Evolutionary conservation across 352 stramenopile genomes (phyloP).

Genomic region (Pythium grandisporangium): DNA sequence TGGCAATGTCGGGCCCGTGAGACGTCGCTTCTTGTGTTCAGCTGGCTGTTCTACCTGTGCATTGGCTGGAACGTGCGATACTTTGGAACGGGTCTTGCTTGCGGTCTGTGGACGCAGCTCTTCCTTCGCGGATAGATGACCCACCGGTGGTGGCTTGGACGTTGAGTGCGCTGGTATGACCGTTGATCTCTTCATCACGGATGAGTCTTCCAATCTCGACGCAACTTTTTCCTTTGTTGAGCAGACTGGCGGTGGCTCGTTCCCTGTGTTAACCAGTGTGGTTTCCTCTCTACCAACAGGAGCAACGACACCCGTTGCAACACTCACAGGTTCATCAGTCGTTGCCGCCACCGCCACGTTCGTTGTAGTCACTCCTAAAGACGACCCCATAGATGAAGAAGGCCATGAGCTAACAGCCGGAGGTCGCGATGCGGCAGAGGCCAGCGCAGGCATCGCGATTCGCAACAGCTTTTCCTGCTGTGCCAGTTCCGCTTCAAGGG

Average conservation of each 20-base stretch:
- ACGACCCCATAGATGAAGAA: no score
- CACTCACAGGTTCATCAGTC: not conserved
- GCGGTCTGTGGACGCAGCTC: not conserved
- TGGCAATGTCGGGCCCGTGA: conserved; percentile 24
- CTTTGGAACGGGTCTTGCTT: conserved; percentile 2
- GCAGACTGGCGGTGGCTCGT: not conserved
- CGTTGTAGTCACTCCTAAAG: not conserved
- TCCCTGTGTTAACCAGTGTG: not conserved
- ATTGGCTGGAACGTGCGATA: not conserved
- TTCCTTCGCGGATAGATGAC: no score
- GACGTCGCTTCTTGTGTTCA: conserved; percentile 24
- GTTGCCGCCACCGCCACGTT: not conserved
- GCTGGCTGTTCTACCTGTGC: not conserved
- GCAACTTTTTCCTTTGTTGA: no score
- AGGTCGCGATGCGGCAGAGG: not conserved
- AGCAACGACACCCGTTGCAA: not conserved
- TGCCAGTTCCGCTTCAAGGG: conserved; percentile 28
- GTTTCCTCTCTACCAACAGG: not conserved
- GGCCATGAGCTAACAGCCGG: no score
- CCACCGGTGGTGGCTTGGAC: no score
- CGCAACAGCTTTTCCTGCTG: conserved; percentile 35
- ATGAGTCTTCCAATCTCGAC: no score
- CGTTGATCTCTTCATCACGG: no score
- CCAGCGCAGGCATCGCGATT: conserved; percentile 46
- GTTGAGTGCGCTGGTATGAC: no score